phyloP scores from a whole-genome alignment of 805 yeast genomes.

The Saturnispora silvae region DNA sequence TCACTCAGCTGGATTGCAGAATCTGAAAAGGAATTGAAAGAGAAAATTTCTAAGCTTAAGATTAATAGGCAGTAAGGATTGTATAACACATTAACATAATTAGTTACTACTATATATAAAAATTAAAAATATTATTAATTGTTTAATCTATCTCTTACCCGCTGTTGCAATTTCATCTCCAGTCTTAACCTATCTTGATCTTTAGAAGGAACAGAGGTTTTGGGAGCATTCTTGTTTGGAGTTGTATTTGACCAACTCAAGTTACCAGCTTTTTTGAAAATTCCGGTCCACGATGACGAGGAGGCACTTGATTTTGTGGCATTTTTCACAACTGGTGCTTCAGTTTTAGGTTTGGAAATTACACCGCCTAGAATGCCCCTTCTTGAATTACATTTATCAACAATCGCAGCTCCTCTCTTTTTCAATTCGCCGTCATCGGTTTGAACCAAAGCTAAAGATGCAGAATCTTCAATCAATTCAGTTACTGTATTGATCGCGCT shows the following conservation, averaged over 20 bases:
- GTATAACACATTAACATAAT: constrained; percentile 1
- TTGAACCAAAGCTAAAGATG: constrained; percentile 7
- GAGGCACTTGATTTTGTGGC: background rate
- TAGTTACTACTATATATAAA: background rate
- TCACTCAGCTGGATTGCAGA: constrained; percentile 81
- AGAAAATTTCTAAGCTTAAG: constrained; percentile 41
- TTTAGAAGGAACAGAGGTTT: too few relatives aligned
- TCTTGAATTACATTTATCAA: constrained; percentile 2
- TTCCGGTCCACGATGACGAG: constrained; percentile 4
- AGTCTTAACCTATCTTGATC: constrained; percentile 38
- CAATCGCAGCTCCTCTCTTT: constrained; percentile 2
- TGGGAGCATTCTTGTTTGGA: constrained; percentile 11
- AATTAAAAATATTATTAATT: constrained; percentile 8
- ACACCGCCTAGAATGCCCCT: constrained; percentile 7
- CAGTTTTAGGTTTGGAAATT: background rate
- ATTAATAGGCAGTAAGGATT: constrained; percentile 8
- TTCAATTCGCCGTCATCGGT: constrained; percentile 6
- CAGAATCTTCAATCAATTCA: constrained; percentile 9
- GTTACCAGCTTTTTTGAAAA: constrained; percentile 5
- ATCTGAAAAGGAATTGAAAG: constrained; percentile 56
- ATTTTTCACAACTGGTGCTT: background rate
- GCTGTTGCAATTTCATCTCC: constrained; percentile 39
- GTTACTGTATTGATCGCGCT: background rate
- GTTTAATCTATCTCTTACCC: constrained; percentile 26
- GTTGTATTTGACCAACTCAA: constrained; percentile 7